Base-by-base conservation (phyloP, 2,329 filamentous ascomycete species). In the Xylaria sp. region DNA sequence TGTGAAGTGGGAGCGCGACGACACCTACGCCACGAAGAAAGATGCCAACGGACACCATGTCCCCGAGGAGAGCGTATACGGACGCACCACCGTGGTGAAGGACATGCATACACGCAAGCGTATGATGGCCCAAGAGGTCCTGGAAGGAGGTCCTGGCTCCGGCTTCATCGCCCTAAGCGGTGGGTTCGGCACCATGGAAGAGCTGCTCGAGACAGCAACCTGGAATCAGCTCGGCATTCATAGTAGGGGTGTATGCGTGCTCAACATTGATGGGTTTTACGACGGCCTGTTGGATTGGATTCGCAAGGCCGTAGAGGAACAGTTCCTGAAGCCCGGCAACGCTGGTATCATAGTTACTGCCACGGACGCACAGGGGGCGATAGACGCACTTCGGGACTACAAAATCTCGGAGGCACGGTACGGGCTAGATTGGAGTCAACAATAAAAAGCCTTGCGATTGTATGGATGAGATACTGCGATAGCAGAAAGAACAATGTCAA, bases 181-280 rank as follows among this genome's bases (percentile, higher is more conserved):
- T 52, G 96, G 96, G 0, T 99, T 95, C 80, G 96, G 96, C 23
- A 99, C 96, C 1, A 87, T 98, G 79, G 96, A 99, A 83, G 96
- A 99, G 86, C 86, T 99, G 78, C 94, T 97, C 81, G 93, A 97
- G 83, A 89, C 93, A 2, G 90, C 90, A 31, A 97, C 93, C 12
- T 99, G 96, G 94, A 98, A 98, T 81, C 96, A 98, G 83, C 83
- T 99, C 59, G 95, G 96, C 0, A 98, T 99, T 73, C 96, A 98
- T 82, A 86, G 86, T 75, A 85, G 87, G 59, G 92, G 92, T 3
- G 90, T 98, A 55, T 90, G 95, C 63, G 83, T 98, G 58, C 89
- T 93, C 74, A 98, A 98, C 80, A 86, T 98, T 31, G 90, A 94
- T 64, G 94, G 94, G 0, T 98, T 97, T 82, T 99, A 94, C 88